Evolutionary conservation across 129 eudicot genomes (phyloP), one percentile per base, ranked within the genome.

Genomic region (Glebionis coronaria): DNA sequence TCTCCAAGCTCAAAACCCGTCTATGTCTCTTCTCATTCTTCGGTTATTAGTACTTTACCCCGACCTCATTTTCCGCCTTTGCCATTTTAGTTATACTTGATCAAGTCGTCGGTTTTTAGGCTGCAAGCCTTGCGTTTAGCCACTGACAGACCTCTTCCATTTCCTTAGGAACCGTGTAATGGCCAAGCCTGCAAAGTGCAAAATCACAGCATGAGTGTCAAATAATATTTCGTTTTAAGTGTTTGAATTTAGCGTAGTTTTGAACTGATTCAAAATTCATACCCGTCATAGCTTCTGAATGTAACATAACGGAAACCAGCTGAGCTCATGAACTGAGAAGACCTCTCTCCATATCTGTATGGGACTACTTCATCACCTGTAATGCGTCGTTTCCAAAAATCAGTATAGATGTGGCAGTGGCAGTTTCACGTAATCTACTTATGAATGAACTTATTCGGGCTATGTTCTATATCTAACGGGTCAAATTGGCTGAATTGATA

Each of bases 331-430:
- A 81, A 68, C 14, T 82, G 86, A 44, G 82, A 70, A 3, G 98
- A 82, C 72, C 74, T 86, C 72, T 93, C 92, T 72, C 98, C 97
- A 7, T 77, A 82, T 31, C 27, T 75, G 64, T 65, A 82, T 21
- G 95, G 90, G 23, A 93, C 95, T 56, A 88, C 96, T 68, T 93
- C 98, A 72, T 93, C 98, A 70, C 92, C 98, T 93, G 77, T 23
- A 59, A 53, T 27, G 67, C 47, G 62, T 47, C 5, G 45, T 13
- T n/a, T 4, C 44, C 71, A 54, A 15, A 35, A 54, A 54, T 28
- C 3, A 31, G 23, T 61, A 47, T 15, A 54, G 18, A 14, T 52
- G 0, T 12, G 13, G 21, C 16, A 0, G 3, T 27, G 7, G 9
- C 12, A 65, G 47, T 23, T 65, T 47, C 6, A 9, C 3, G 2